Conservation (phyloP, 352 stramenopile species). For the Phytophthora macrochlamydospora region DNA sequence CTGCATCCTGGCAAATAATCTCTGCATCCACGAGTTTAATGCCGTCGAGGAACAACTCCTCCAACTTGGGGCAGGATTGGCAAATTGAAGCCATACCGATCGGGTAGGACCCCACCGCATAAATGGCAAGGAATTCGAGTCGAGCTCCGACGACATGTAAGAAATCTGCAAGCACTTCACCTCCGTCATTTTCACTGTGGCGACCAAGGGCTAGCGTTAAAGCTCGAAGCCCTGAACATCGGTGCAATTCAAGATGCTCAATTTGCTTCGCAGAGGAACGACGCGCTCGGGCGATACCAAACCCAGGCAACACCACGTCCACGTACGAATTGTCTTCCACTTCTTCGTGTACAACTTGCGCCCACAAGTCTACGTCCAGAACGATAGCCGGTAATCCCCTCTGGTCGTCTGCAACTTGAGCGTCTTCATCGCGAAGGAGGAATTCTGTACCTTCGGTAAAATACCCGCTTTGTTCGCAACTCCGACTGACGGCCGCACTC, state of each 20-base stretch:
- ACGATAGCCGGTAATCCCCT: constrained; percentile 1
- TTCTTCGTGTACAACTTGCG: constrained; percentile 23
- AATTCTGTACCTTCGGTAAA: constrained; percentile 24
- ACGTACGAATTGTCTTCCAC: constrained; percentile 4
- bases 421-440: constrained; percentile 1
- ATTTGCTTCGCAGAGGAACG: constrained; percentile 1
- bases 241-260: neutral
- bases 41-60: constrained; percentile 30
- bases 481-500: neutral
- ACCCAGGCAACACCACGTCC: constrained; percentile 38
- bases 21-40: constrained; percentile 23
- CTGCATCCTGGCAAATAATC: constrained; percentile 9
- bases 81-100: constrained; percentile 24
- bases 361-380: constrained; percentile 21
- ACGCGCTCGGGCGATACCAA: constrained; percentile 16
- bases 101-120: constrained; percentile 8
- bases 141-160: constrained; percentile 21
- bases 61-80: constrained; percentile 27
- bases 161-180: constrained; percentile 21
- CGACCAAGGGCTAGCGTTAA: constrained; percentile 24
- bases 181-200: constrained; percentile 17
- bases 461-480: neutral
- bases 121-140: constrained; percentile 24
- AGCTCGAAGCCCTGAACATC: constrained; percentile 8
- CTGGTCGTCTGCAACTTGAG: neutral